These are phyloP conservation scores for Backusella circina DNA, from an alignment of 192 early-diverging fungal genomes.

Conservation along the genomic window DNA sequence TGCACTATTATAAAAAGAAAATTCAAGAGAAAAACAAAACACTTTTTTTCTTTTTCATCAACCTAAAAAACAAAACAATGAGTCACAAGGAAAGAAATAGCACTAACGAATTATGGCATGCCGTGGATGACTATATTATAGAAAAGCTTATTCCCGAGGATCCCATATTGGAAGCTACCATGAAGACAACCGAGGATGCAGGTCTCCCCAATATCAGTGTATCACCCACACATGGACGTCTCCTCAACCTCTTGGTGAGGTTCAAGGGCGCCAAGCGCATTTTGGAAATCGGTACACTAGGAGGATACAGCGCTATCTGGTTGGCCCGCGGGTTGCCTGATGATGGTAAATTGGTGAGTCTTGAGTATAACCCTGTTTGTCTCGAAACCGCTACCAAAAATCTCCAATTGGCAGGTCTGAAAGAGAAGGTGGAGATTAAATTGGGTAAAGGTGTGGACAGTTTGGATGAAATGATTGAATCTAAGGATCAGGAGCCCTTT, in stretches of 20 bases:
- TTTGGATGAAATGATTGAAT: not conserved
- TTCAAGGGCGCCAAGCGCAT: not conserved
- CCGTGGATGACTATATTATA: not conserved
- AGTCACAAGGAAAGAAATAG: not conserved
- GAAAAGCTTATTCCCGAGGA: not conserved
- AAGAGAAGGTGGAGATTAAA: not conserved
- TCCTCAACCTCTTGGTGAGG: not conserved
- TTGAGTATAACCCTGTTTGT: not conserved
- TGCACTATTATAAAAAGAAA: not conserved
- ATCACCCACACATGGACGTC: not conserved
- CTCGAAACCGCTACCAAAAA: not conserved
- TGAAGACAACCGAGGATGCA: not conserved
- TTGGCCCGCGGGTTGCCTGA: not conserved
- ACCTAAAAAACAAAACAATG: not conserved
- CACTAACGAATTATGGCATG: not conserved
- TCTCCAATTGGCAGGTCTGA: not conserved
- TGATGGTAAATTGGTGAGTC: not conserved
- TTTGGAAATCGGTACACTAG: not conserved
- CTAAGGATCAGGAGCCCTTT: not conserved
- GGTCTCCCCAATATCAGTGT: not conserved
- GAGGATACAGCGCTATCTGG: constrained; percentile 1
- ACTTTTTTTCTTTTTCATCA: not conserved
- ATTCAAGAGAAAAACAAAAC: not conserved
- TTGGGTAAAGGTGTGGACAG: not conserved
- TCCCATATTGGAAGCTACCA: not conserved